Conservation (phyloP, 108 stramenopile species). For the Schizochytrium sp. region DNA sequence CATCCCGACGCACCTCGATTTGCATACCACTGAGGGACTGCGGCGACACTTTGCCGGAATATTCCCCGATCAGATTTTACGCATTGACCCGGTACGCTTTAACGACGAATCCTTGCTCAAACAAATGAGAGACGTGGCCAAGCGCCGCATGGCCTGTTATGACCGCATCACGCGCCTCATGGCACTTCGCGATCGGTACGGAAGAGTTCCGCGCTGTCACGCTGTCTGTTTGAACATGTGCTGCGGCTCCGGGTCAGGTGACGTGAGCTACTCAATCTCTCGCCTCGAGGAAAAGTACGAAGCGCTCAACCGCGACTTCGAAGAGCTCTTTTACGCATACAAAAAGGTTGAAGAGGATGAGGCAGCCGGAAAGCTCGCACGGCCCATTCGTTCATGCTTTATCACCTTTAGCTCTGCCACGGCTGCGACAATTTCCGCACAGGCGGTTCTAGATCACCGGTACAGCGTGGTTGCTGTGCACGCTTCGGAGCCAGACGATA, state of each 20-base stretch:
- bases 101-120: not conserved
- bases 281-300: not conserved
- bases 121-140: not conserved
- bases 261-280: not conserved
- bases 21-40: not conserved
- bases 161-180: constrained; percentile 1
- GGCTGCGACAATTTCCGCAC: not conserved
- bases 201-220: not conserved
- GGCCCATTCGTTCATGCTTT: not conserved
- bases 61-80: not conserved
- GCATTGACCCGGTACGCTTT: not conserved
- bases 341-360: not conserved
- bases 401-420: not conserved
- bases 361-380: not conserved
- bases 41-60: not conserved
- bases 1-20: not conserved
- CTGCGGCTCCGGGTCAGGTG: not conserved
- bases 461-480: not conserved
- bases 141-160: not conserved
- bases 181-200: not conserved
- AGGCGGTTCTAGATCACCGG: not conserved
- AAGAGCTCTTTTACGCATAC: not conserved
- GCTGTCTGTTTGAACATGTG: not conserved
- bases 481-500: not conserved
- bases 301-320: not conserved